phyloP scores from a whole-genome alignment of 495 filamentous ascomycete genomes.

The Lepraria neglecta region DNA sequence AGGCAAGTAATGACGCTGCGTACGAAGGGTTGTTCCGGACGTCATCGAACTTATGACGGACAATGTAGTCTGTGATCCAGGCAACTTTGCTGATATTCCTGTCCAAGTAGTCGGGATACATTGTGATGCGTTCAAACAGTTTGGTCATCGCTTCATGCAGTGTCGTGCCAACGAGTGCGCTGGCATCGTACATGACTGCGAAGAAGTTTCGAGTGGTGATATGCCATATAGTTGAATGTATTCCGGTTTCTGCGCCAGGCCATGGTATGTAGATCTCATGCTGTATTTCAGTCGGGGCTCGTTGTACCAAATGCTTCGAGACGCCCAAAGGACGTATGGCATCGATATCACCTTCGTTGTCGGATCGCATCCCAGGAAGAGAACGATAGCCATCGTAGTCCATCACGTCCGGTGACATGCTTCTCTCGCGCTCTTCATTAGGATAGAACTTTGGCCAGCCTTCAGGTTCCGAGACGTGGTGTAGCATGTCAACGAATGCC shows the following conservation, averaged over 20 bases:
- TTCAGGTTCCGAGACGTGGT: conserved; percentile 27
- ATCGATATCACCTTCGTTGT: conserved; percentile 21
- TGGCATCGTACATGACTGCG: conserved; percentile 30
- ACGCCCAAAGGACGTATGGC: conserved; percentile 23
- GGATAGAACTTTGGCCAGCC: conserved; percentile 29
- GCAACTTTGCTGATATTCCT: conserved; percentile 29
- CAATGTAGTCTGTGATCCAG: conserved; percentile 52
- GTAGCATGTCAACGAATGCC: conserved; percentile 28
- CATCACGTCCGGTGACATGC: conserved; percentile 10
- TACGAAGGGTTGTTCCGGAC: conserved; percentile 55
- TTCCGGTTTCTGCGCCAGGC: conserved; percentile 30
- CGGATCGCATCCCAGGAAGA: conserved; percentile 12
- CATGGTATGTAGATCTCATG: conserved; percentile 31
- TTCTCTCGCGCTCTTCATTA: conserved; percentile 13
- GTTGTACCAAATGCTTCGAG: conserved; percentile 7
- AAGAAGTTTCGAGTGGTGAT: conserved; percentile 33
- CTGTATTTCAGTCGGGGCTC: conserved; percentile 24
- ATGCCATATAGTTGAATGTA: conserved; percentile 32
- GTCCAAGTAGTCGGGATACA: conserved; percentile 28
- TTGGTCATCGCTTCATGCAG: conserved; percentile 53
- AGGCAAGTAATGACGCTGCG: conserved; percentile 58
- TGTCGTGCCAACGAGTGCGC: conserved; percentile 51
- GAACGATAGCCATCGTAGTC: conserved; percentile 20
- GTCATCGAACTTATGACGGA: conserved; percentile 56
- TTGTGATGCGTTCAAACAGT: conserved; percentile 43